Evolutionary conservation across 1,284 basidiomycete species (phyloP).

Genomic region (Trichosporon ovoides): DNA sequence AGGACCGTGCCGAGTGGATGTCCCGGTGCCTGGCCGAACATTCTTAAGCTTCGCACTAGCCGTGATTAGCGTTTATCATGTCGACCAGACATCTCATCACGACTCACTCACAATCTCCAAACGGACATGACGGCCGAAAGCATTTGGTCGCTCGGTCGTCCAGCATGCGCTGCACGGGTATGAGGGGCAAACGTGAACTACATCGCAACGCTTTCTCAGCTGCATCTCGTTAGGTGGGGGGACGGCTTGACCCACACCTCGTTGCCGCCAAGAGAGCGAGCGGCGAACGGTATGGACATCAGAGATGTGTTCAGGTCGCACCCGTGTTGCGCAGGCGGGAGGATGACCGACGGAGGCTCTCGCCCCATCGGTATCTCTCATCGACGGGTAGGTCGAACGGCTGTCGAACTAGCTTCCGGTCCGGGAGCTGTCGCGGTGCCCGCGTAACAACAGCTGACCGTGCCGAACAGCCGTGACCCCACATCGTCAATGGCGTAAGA

Average conservation of each 20-base stretch:
- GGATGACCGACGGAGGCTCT: no score
- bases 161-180: background rate
- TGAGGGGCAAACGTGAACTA: background rate
- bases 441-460: background rate
- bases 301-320: background rate
- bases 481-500: background rate
- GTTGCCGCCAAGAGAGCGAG: background rate
- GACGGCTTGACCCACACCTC: background rate
- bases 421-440: background rate
- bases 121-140: background rate
- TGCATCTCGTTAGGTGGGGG: background rate
- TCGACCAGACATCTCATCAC: conserved; percentile 1
- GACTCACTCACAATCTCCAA: background rate
- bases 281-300: background rate
- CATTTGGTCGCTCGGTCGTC: background rate
- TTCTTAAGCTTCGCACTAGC: background rate
- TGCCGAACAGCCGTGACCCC: no score
- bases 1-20: background rate
- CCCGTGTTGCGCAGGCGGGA: background rate
- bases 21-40: background rate
- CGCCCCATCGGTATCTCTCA: background rate
- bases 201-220: background rate
- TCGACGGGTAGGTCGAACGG: background rate
- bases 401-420: background rate
- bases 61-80: conserved; percentile 3